Conservation (phyloP, 2,329 filamentous ascomycete genomes). For the Botrytis byssoidea region DNA sequence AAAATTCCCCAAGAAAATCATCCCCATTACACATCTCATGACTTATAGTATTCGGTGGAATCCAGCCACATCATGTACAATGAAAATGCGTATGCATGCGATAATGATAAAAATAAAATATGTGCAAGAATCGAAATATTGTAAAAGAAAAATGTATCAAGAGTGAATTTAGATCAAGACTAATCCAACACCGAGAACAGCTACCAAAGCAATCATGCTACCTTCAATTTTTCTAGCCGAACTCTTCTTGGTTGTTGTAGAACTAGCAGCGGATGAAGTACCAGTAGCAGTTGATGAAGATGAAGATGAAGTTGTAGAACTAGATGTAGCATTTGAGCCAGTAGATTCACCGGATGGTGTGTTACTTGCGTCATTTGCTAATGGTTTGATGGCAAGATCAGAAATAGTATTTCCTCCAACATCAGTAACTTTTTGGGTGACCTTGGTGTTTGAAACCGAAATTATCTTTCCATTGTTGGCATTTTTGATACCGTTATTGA, state of each 20-base stretch:
- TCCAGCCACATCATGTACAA: constrained; percentile 4
- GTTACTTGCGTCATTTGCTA: constrained; percentile 54
- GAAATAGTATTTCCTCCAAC: constrained; percentile 57
- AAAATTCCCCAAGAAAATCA: not conserved
- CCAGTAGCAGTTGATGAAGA: constrained; percentile 41
- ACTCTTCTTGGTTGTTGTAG: constrained; percentile 14
- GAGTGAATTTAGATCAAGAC: not conserved
- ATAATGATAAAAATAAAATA: constrained; percentile 1
- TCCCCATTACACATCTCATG: not conserved
- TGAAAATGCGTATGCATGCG: not conserved
- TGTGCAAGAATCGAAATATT: constrained; percentile 11
- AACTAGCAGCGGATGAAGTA: not conserved
- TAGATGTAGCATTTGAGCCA: not conserved
- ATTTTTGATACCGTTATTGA: constrained; percentile 70
- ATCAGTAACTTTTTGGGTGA: constrained; percentile 57
- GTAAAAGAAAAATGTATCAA: not conserved
- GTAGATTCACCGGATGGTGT: constrained; percentile 41
- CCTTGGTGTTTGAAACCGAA: constrained; percentile 51
- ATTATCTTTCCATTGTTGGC: constrained; percentile 66
- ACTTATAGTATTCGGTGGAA: constrained; percentile 6
- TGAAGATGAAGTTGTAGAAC: not conserved
- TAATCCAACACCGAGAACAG: constrained; percentile 12
- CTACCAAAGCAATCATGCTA: constrained; percentile 17
- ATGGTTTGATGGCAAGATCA: constrained; percentile 58
- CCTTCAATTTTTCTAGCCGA: constrained; percentile 13